Evolutionary conservation across 2,329 filamentous ascomycete genomes (phyloP).

Genomic region (Dactylellina haptotyla): DNA sequence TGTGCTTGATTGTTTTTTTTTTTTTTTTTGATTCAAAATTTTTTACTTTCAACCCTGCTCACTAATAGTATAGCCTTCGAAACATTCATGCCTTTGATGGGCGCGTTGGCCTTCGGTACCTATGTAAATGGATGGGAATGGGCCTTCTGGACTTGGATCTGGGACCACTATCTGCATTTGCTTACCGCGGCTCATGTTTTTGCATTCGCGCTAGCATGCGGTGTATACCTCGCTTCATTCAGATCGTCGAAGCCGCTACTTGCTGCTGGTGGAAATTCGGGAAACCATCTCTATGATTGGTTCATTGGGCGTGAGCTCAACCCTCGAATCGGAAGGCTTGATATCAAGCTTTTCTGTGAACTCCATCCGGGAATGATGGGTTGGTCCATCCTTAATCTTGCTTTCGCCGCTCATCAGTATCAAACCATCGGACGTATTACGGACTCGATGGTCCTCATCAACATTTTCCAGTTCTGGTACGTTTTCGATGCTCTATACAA

Average conservation of each 20-base stretch:
- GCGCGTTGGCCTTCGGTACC: constrained; percentile 77
- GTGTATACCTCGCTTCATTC: constrained; percentile 85
- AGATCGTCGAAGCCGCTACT: constrained; percentile 75
- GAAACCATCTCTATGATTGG: constrained; percentile 92
- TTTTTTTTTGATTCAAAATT: no score
- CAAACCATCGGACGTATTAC: constrained; percentile 82
- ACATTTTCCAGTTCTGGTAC: constrained; percentile 81
- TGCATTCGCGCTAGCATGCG: constrained; percentile 76
- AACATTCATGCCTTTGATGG: constrained; percentile 71
- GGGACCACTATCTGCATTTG: constrained; percentile 88
- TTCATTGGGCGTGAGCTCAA: constrained; percentile 97
- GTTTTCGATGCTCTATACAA: constrained; percentile 85
- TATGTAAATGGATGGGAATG: constrained; percentile 79
- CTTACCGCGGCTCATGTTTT: constrained; percentile 84
- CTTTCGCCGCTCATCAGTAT: constrained; percentile 89
- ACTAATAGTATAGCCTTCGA: constrained; percentile 20
- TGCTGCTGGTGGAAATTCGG: constrained; percentile 80
- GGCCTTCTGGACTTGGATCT: constrained; percentile 89
- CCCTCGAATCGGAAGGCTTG: constrained; percentile 85
- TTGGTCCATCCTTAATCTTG: constrained; percentile 85
- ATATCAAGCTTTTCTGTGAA: constrained; percentile 91
- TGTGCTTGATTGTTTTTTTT: no score
- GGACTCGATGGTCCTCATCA: constrained; percentile 84
- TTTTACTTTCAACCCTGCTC: neutral
- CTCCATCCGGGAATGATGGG: constrained; percentile 90